phyloP scores from a whole-genome alignment of 306 rosid genomes.

The Prunus armeniaca region DNA sequence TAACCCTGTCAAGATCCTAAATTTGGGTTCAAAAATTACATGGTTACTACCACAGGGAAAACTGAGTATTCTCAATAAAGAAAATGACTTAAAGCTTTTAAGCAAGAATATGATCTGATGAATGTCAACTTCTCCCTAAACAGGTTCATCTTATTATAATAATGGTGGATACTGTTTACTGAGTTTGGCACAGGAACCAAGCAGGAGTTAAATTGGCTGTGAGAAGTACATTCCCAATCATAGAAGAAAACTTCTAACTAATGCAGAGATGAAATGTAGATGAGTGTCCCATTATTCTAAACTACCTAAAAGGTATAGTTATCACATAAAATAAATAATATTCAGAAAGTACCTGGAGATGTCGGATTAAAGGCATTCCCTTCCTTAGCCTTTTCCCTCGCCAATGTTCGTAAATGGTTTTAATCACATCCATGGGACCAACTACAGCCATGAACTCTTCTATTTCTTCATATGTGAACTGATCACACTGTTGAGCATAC shows the following conservation, averaged over 20 bases:
- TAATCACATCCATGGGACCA: slow-evolving; percentile 43
- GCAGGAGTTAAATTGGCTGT: not conserved
- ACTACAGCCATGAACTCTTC: slow-evolving; percentile 57
- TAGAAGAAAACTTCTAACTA: not conserved
- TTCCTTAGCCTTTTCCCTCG: slow-evolving; percentile 59
- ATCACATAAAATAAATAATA: not conserved
- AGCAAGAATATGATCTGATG: not conserved
- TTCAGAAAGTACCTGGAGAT: slow-evolving; percentile 71
- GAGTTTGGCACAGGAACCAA: not conserved
- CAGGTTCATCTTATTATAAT: not conserved
- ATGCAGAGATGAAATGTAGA: not conserved
- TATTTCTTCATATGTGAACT: slow-evolving; percentile 69
- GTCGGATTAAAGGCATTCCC: slow-evolving; percentile 87
- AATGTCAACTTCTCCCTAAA: not conserved
- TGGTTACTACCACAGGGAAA: not conserved
- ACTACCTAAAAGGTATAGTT: not conserved
- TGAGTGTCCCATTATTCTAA: not conserved
- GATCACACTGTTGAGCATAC: slow-evolving; percentile 52
- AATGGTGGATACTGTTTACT: not conserved
- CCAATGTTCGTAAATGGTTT: slow-evolving; percentile 75
- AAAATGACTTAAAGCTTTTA: not conserved
- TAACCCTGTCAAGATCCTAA: not conserved
- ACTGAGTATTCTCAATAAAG: not conserved
- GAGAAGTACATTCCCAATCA: not conserved
- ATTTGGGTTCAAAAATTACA: not conserved